Conservation (phyloP, 2,329 filamentous ascomycete species). For the Colletotrichum costaricense region DNA sequence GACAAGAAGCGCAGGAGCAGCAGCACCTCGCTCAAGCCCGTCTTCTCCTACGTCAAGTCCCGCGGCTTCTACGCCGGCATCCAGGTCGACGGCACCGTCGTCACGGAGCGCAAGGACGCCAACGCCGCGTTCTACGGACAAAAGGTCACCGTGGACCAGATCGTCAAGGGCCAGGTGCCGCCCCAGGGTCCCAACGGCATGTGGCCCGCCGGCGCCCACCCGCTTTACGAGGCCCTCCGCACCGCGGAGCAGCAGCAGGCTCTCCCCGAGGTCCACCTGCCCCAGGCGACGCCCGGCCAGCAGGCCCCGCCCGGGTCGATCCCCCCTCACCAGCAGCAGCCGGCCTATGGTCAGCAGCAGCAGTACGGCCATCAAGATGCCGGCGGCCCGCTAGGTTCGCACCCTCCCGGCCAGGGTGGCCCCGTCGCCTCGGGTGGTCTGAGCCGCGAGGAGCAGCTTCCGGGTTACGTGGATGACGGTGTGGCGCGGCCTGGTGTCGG, state of each 20-base stretch:
- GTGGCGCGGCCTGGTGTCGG: conserved; percentile 32
- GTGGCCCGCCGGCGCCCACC: conserved; percentile 48
- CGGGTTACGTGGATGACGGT: conserved; percentile 35
- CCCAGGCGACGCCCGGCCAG: conserved; percentile 25
- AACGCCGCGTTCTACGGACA: conserved; percentile 88
- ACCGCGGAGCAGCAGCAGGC: conserved; percentile 45
- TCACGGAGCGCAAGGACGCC: conserved; percentile 88
- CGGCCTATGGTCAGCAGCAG: conserved; percentile 18
- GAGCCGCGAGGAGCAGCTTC: conserved; percentile 26
- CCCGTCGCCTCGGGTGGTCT: conserved; percentile 27
- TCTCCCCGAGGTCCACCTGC: conserved; percentile 34
- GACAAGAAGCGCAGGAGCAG: conserved; percentile 31
- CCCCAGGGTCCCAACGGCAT: conserved; percentile 38
- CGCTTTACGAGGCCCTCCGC: conserved; percentile 44
- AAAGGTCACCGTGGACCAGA: conserved; percentile 56
- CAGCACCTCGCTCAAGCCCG: conserved; percentile 49
- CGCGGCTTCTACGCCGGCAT: conserved; percentile 89
- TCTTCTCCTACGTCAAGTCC: conserved; percentile 84
- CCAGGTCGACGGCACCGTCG: conserved; percentile 86
- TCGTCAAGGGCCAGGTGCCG: conserved; percentile 58
- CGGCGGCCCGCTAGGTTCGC: conserved; percentile 37
- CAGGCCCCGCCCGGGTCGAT: conserved; percentile 13
- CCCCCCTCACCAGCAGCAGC: conserved; percentile 10
- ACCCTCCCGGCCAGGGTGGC: conserved; percentile 6
- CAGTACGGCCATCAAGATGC: conserved; percentile 37